Conservation (phyloP, 257 asterid species). For the Petunia secreta region DNA sequence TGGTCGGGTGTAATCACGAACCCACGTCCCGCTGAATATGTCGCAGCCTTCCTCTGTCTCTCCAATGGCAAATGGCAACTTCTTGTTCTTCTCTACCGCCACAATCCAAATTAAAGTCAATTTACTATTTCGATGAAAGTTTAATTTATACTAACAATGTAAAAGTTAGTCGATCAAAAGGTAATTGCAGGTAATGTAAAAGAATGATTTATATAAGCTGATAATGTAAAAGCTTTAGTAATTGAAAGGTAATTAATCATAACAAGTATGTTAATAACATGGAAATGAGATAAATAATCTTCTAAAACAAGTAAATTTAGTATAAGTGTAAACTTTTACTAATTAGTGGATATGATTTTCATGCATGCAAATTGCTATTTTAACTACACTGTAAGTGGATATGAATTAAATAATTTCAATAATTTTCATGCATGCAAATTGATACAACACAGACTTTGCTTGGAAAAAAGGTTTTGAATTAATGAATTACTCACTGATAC, state of each 20-base stretch:
- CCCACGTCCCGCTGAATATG: conserved; percentile 70
- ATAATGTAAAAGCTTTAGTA: no score
- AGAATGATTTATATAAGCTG: not conserved
- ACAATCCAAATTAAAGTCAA: not conserved
- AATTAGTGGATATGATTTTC: not conserved
- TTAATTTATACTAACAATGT: no score
- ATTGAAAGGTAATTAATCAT: not conserved
- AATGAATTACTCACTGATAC: conserved; percentile 38
- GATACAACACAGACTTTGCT: not conserved
- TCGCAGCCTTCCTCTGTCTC: conserved; percentile 45
- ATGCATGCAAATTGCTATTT: no score
- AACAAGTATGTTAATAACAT: not conserved
- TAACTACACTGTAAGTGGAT: not conserved
- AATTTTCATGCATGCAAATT: not conserved
- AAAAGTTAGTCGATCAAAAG: not conserved
- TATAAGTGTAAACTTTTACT: no score
- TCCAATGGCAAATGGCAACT: conserved; percentile 42
- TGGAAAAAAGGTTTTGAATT: not conserved
- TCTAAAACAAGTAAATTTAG: not conserved
- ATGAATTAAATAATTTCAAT: not conserved
- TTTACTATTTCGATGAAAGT: not conserved
- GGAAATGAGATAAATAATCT: not conserved
- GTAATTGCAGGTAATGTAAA: not conserved
- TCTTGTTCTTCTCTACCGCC: conserved; percentile 35
- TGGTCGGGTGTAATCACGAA: conserved; percentile 54